Evolutionary conservation across 306 rosid genomes (phyloP).

Genomic region (Gastrolobium villosum): DNA sequence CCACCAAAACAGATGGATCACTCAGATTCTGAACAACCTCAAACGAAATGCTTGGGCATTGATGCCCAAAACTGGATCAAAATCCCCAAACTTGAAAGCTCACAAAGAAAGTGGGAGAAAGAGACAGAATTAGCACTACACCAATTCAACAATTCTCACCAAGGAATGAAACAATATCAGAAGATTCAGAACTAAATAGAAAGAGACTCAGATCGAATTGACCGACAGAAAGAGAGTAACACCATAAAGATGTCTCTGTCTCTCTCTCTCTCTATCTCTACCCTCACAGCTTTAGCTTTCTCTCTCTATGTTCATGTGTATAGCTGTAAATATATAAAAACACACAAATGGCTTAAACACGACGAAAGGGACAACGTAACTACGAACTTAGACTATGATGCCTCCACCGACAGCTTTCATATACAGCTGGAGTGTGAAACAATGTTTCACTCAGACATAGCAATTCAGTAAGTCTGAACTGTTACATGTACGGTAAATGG

Average conservation of each 20-base stretch:
- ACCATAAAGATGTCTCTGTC: constrained; percentile 3
- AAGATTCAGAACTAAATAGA: constrained; percentile 36
- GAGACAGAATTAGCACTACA: constrained; percentile 1
- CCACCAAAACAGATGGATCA: constrained; percentile 35
- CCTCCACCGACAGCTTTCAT: constrained; percentile 71
- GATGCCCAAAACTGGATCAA: constrained; percentile 45
- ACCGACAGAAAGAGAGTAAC: constrained; percentile 49
- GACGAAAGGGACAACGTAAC: constrained; percentile 76
- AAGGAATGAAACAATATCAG: constrained; percentile 26
- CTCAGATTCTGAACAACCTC: constrained; percentile 37
- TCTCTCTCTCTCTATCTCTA: constrained; percentile 46
- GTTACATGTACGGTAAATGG: no score
- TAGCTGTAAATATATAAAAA: constrained; percentile 66
- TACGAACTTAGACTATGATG: constrained; percentile 41
- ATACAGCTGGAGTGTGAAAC: not conserved
- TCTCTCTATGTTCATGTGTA: constrained; percentile 23
- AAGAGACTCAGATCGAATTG: constrained; percentile 51
- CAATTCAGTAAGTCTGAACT: no score
- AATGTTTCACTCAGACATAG: no score
- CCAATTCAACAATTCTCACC: constrained; percentile 12
- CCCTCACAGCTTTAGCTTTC: constrained; percentile 27
- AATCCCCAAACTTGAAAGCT: constrained; percentile 32
- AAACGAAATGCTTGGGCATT: constrained; percentile 18
- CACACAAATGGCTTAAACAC: constrained; percentile 46
- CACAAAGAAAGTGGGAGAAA: constrained; percentile 35